Evolutionary conservation across 2,329 filamentous ascomycete species (phyloP), one percentile per base, ranked within the genome.

Genomic region (Xylaria sp.): DNA sequence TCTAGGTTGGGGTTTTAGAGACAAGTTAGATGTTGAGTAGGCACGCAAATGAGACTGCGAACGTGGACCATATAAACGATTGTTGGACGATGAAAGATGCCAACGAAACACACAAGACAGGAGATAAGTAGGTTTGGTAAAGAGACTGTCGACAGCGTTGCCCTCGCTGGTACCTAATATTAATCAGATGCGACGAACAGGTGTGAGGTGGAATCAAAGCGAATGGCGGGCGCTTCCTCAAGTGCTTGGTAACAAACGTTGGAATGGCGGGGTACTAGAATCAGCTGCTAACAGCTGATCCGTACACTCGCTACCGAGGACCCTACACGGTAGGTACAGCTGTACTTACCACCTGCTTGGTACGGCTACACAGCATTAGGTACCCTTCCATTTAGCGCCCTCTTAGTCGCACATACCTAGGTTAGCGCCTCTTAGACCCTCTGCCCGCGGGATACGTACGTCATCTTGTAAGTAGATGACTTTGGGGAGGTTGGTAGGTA

Each of bases 171-270:
- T 4, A 42, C 24, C 24, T 27, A 27, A 27, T 27, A 4, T 42
- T 42, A 42, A 42, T 42, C 14, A 42, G 14, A 42, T 36, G 11
- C 8, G 34, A 36, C 34, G 12, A 14, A 30, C 24, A n/a, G 7
- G 27, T n/a, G 17, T 17, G 24, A 30, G 50, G 32, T 53, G 50
- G 50, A 53, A 53, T 53, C 50, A 32, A 32, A 53, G 50, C 19
- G 50, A 53, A 53, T 42, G 14, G 39, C 11, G 39, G 39, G 39
- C 14, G 39, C 39, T 42, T 42, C 14, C 39, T 42, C 39, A 17
- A 42, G 39, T 14, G 39, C 14, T 14, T 42, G 39, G 39, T 17
- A 42, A 14, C 12, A 17, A 17, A 14, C 2, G 8, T 42, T 14
- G 39, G 11, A 14, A 42, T 42, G 39, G 39, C 39, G 39, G 39